Percentiles rank a stretch among this genome's conserved stretches.
Evolutionary conservation across 2,329 filamentous ascomycete genomes (phyloP).

Genomic region (Eutypa lata): DNA sequence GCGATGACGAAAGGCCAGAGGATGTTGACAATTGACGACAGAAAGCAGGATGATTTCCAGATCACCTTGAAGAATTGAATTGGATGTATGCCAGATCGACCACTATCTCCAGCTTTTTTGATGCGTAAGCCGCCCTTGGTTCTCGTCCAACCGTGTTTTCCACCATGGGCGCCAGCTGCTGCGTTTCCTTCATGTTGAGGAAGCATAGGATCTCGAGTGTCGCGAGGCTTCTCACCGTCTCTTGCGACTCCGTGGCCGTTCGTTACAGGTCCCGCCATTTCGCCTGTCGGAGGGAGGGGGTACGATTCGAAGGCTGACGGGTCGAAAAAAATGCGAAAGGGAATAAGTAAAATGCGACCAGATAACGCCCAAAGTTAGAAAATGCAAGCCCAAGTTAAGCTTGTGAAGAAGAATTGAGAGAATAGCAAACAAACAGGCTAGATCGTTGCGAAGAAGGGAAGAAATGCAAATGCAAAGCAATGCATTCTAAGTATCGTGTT

Average conservation of each 20-base stretch:
- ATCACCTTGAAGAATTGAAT: constrained; percentile 61
- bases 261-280: too few species aligned
- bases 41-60: constrained; percentile 59
- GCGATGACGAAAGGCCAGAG: constrained; percentile 74
- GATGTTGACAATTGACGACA: constrained; percentile 65
- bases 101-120: constrained; percentile 59
- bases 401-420: too few species aligned
- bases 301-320: too few species aligned
- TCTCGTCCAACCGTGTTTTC: constrained; percentile 1
- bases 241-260: neutral
- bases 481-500: too few species aligned
- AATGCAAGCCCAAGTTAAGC: too few species aligned
- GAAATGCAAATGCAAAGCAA: too few species aligned
- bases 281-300: too few species aligned
- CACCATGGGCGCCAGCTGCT: constrained; percentile 10
- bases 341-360: too few species aligned
- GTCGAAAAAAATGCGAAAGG: too few species aligned
- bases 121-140: constrained; percentile 23
- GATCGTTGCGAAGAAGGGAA: too few species aligned
- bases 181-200: constrained; percentile 22
- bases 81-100: constrained; percentile 63
- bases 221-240: constrained; percentile 15
- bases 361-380: too few species aligned
- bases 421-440: too few species aligned
- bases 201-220: constrained; percentile 20